Evolutionary conservation across 257 asterid genomes (phyloP), one percentile per base, ranked within the genome.

Genomic region (Plantago major): DNA sequence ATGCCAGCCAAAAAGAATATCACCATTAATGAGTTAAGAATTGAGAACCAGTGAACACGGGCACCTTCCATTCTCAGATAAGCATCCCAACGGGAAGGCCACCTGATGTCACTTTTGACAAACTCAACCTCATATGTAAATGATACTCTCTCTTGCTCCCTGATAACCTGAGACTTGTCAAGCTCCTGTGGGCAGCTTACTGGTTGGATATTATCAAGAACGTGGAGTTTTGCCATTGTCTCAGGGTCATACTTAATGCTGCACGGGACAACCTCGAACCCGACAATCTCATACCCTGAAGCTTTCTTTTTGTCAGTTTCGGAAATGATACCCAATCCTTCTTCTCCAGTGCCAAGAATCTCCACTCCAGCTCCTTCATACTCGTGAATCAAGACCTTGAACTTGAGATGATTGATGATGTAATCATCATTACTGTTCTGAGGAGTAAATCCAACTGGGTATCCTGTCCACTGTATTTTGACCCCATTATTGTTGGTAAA

Each of bases 11-110:
- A 76, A 83, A 88, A 88, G 78, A 78, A 73, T 63, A 88, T 83
- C 73, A 85, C 95, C 92, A 88, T 83, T 77, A 88, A 59, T 0
- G 96, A 88, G 81, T 88, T 88, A 37, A 85, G 85, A 64, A 88
- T 83, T 12, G 96, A 88, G 74, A 85, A 83, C 96, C 96, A 88
- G 71, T 88, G 96, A 14, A 88, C 92, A 16, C 94, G 88, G 11
- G 89, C 83, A 42, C 95, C 96, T 67, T 88, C 96, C 92, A 85
- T 88, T 71, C 73, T 88, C 56, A 88, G 76, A 69, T 88, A 88
- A 55, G 96, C 96, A 47, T 88, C 96, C 96, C 96, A 88, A 15
- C 96, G 78, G 53, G 96, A 88, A 30, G 96, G 96, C 95, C 96
- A 85, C 74, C 85, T 81, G 51, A 68, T 75, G 63, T 79, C 67